phyloP scores from a whole-genome alignment of 331 rosid species.

The Telfairia occidentalis region DNA sequence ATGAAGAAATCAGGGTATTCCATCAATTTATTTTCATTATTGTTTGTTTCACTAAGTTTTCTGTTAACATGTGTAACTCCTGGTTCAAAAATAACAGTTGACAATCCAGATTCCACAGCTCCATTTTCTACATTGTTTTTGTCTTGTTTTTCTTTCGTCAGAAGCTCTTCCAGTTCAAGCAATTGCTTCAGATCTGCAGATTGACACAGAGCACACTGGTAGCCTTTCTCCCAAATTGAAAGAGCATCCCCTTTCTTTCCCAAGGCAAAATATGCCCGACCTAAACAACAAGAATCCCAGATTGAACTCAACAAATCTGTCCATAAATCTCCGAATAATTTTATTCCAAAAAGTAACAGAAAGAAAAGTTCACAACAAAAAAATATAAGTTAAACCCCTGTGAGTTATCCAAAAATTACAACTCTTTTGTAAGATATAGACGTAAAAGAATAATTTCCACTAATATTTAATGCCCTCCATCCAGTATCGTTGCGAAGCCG shows the following conservation, averaged over 20 bases:
- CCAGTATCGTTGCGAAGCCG: background rate
- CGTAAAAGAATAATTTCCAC: background rate
- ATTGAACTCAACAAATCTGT: conserved; percentile 18
- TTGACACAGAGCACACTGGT: conserved; percentile 52
- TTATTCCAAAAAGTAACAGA: background rate
- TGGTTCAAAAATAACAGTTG: conserved; percentile 25
- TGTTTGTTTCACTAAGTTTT: conserved; percentile 23
- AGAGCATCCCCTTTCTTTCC: conserved; percentile 77
- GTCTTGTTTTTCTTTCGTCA: conserved; percentile 46
- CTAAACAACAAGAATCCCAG: conserved; percentile 27
- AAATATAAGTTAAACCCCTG: background rate
- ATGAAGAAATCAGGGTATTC: conserved; percentile 27
- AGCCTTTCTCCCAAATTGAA: conserved; percentile 75
- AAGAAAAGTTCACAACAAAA: background rate
- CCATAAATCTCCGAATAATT: background rate
- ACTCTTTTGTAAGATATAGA: background rate
- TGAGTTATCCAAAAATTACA: background rate
- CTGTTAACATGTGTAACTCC: conserved; percentile 20
- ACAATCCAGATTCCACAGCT: conserved; percentile 14
- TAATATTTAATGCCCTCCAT: background rate
- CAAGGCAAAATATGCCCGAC: conserved; percentile 60
- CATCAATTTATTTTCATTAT: conserved; percentile 21
- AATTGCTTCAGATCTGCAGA: conserved; percentile 83
- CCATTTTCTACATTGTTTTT: conserved; percentile 22
- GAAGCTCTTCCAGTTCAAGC: conserved; percentile 74